Evolutionary conservation across 2,329 filamentous ascomycete species (phyloP).

Genomic region (Alternaria consortialis): DNA sequence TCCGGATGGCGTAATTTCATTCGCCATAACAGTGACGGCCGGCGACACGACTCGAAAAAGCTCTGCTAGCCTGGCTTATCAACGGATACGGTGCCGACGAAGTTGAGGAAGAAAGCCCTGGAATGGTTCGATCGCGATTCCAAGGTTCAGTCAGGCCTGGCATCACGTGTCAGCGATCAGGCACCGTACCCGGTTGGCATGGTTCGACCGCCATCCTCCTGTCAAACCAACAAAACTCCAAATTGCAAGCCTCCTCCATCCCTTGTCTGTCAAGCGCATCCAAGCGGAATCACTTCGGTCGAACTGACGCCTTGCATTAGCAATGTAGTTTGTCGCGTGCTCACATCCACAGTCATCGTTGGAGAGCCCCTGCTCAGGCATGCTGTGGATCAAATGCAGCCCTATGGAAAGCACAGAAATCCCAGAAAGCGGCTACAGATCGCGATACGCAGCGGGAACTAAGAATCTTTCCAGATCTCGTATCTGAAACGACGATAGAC

Average conservation of each 20-base stretch:
- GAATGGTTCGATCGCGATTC: not conserved
- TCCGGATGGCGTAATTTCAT: constrained; percentile 8
- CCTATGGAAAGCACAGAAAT: not conserved
- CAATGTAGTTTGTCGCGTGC: constrained; percentile 14
- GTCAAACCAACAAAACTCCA: not conserved
- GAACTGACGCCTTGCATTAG: not conserved
- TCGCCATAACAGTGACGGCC: constrained; percentile 11
- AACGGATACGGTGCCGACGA: constrained; percentile 11
- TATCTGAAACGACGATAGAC: constrained; percentile 25
- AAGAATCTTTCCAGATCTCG: constrained; percentile 27
- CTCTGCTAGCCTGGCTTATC: constrained; percentile 1
- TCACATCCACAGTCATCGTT: not conserved
- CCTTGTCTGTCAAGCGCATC: not conserved
- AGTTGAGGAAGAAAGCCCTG: not conserved
- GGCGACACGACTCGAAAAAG: constrained; percentile 3
- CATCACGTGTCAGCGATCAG: not conserved
- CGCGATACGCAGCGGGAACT: constrained; percentile 26
- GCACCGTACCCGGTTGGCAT: not conserved
- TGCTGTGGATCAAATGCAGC: constrained; percentile 6
- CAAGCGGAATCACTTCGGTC: not conserved
- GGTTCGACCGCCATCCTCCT: not conserved
- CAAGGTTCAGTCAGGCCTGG: not conserved
- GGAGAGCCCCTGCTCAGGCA: not conserved
- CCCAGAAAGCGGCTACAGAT: constrained; percentile 15
- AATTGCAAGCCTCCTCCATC: not conserved